phyloP scores from a whole-genome alignment of 208 protist species.

The Trypanosoma conorhini region DNA sequence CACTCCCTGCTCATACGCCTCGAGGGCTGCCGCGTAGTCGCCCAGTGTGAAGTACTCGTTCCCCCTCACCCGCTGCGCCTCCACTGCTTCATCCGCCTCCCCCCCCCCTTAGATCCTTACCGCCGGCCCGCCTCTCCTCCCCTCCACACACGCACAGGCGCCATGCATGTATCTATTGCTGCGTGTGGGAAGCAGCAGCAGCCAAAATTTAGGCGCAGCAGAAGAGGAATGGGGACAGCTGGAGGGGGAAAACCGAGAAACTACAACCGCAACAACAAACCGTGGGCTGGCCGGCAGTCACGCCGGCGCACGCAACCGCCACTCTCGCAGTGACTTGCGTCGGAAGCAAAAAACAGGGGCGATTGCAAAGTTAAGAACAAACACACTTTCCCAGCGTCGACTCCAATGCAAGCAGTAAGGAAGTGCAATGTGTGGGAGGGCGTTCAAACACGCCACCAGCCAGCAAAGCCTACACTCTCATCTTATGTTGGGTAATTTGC shows the following conservation, averaged over 20 bases:
- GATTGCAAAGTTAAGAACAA: constrained; percentile 10
- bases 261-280: neutral
- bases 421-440: neutral
- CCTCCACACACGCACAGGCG: too few relatives aligned
- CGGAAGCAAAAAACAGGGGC: neutral
- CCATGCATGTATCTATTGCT: too few relatives aligned
- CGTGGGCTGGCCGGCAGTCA: neutral
- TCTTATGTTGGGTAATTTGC: neutral
- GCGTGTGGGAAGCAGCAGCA: too few relatives aligned
- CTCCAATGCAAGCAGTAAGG: neutral
- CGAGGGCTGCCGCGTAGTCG: neutral
- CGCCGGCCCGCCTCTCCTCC: too few relatives aligned
- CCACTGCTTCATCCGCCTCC: neutral
- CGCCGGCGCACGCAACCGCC: too few relatives aligned
- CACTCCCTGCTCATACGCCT: neutral
- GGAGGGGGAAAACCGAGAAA: constrained; percentile 6
- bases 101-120: neutral
- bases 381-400: neutral
- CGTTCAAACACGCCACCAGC: neutral
- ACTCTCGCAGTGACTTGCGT: neutral
- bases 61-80: neutral
- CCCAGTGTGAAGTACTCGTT: constrained; percentile 5
- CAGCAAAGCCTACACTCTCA: neutral
- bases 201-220: neutral
- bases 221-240: constrained; percentile 13